phyloP scores from a whole-genome alignment of 73 alveolate genomes.

The Paramecium biaurelia region DNA sequence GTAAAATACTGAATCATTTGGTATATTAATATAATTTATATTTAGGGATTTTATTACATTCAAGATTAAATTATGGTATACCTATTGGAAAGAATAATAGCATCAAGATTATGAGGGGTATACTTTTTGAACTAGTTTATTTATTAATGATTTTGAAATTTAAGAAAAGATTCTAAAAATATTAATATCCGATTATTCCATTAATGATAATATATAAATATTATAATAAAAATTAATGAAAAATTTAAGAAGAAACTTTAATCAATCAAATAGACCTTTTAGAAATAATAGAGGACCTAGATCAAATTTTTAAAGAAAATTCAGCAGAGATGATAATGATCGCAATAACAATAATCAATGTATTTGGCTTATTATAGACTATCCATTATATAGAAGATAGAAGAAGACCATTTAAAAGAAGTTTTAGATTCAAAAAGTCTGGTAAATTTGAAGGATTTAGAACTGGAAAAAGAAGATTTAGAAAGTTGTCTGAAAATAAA shows the following conservation, averaged over 20 bases:
- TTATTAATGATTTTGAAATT: neutral
- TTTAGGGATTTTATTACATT: neutral
- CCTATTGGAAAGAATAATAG: neutral
- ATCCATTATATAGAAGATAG: neutral
- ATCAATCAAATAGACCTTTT: neutral
- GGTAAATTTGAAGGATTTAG: neutral
- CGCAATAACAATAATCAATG: neutral
- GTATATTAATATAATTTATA: neutral
- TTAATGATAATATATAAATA: slow-evolving; percentile 26
- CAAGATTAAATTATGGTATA: neutral
- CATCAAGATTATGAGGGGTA: neutral
- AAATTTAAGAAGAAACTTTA: neutral
- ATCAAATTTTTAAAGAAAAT: neutral
- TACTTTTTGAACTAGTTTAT: neutral
- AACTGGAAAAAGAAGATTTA: neutral
- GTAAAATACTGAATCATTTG: neutral
- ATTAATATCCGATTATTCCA: slow-evolving; percentile 26
- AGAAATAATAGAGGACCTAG: neutral
- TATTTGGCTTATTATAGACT: neutral
- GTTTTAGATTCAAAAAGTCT: neutral
- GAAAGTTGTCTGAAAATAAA: neutral
- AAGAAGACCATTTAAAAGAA: neutral
- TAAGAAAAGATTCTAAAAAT: neutral
- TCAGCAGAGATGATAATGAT: neutral
- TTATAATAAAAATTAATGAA: slow-evolving; percentile 7